Percentiles rank a stretch among this genome's conserved stretches.
Evolutionary conservation across 768 basidiomycete genomes (phyloP).

Genomic region (Boletus eberwhitei): DNA sequence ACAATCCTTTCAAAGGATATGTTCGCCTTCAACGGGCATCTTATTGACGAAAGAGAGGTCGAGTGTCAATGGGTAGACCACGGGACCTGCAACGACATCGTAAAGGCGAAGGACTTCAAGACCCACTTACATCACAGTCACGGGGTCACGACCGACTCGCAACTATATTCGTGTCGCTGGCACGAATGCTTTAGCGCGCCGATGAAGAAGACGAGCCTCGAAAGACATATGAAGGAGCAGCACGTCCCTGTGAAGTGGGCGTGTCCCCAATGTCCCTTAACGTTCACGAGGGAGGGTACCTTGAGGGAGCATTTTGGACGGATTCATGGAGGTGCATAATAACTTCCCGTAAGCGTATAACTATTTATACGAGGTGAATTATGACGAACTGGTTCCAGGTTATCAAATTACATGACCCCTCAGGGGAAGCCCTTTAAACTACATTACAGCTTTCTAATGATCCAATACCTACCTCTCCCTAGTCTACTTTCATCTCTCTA

Average conservation of each 20-base stretch:
- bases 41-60: conserved; percentile 1
- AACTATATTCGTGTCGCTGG: conserved; percentile 11
- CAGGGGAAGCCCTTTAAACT: not conserved
- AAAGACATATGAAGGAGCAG: conserved; percentile 8
- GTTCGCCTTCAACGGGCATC: not conserved
- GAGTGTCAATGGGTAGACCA: conserved; percentile 4
- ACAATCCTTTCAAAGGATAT: not conserved
- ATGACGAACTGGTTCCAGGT: not conserved
- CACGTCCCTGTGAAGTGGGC: conserved; percentile 14
- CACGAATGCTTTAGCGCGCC: not conserved
- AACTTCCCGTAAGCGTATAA: not conserved
- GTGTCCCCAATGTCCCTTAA: not conserved
- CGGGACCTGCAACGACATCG: not conserved
- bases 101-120: not conserved
- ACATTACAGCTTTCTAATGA: not conserved
- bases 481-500: not conserved
- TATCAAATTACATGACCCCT: not conserved
- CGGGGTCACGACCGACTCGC: not conserved
- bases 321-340: not conserved
- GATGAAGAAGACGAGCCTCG: conserved; percentile 11
- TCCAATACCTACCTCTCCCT: not conserved
- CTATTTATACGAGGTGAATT: not conserved
- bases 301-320: not conserved
- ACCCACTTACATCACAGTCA: conserved; percentile 4
- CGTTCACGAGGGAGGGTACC: conserved; percentile 4